Evolutionary conservation across 73 alveolate genomes (phyloP).

Genomic region (Vitrella brassicaformis): DNA sequence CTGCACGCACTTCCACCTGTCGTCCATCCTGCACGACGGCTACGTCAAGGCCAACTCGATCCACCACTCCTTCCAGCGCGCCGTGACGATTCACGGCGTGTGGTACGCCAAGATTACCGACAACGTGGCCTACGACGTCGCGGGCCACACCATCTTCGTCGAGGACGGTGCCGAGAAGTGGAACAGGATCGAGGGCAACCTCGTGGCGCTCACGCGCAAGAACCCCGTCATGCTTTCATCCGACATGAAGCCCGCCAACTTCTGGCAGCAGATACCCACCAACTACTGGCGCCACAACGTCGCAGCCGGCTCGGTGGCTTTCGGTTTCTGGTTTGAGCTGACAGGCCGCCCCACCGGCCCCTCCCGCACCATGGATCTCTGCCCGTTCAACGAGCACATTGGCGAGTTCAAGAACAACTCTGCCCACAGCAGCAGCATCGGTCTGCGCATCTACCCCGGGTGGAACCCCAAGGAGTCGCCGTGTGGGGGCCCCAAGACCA

Average conservation of each 20-base stretch:
- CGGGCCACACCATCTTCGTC: constrained; percentile 71
- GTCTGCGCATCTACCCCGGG: not conserved
- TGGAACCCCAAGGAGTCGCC: not conserved
- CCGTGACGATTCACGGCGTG: constrained; percentile 61
- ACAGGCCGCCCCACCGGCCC: constrained; percentile 58
- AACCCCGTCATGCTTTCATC: constrained; percentile 54
- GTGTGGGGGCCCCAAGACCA: not conserved
- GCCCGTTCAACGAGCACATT: constrained; percentile 56
- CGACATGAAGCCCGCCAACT: constrained; percentile 70
- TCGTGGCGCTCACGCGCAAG: constrained; percentile 38
- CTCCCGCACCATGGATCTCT: constrained; percentile 43
- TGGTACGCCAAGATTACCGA: constrained; percentile 44
- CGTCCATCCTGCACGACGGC: constrained; percentile 54
- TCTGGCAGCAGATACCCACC: constrained; percentile 71
- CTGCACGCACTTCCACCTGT: constrained; percentile 68
- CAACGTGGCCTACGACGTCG: constrained; percentile 56
- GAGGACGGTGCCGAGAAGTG: constrained; percentile 70
- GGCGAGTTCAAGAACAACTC: constrained; percentile 58
- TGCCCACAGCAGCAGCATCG: constrained; percentile 45
- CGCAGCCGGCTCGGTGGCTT: constrained; percentile 71
- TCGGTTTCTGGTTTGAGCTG: constrained; percentile 75
- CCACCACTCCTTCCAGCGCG: constrained; percentile 65
- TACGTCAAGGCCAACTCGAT: constrained; percentile 61
- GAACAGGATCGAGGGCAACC: constrained; percentile 50
- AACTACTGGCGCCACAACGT: constrained; percentile 52